Evolutionary conservation across 345 rosid species (phyloP).

Genomic region (Eucalyptus leucophloia): DNA sequence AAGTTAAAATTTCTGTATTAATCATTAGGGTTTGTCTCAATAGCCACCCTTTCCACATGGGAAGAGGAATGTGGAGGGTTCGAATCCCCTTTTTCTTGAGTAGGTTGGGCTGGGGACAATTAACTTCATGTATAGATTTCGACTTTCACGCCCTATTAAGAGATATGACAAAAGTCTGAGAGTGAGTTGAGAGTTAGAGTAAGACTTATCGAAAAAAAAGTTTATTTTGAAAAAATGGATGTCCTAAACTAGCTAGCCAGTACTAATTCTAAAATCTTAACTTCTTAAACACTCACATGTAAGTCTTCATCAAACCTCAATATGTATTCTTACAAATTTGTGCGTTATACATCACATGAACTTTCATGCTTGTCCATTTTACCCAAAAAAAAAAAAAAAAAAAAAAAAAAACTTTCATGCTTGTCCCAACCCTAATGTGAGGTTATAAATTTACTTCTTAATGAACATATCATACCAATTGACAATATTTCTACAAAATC

Average conservation of each 20-base stretch:
- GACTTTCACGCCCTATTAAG: no score
- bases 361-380: neutral
- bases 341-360: neutral
- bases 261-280: neutral
- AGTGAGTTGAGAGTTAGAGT: no score
- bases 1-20: neutral
- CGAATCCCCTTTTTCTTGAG: no score
- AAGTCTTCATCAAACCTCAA: neutral
- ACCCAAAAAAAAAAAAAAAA: no score
- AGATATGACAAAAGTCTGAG: no score
- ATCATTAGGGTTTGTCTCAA: no score
- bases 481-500: neutral
- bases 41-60: no score
- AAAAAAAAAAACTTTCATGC: neutral
- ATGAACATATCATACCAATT: neutral
- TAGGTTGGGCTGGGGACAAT: no score
- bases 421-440: neutral
- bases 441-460: neutral
- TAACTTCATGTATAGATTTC: no score
- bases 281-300: neutral
- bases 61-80: no score
- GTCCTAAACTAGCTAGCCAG: neutral
- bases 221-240: neutral
- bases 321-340: neutral
- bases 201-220: no score